Base-by-base conservation (phyloP, 176 grass and related monocot genomes). In the Juncus effusus region DNA sequence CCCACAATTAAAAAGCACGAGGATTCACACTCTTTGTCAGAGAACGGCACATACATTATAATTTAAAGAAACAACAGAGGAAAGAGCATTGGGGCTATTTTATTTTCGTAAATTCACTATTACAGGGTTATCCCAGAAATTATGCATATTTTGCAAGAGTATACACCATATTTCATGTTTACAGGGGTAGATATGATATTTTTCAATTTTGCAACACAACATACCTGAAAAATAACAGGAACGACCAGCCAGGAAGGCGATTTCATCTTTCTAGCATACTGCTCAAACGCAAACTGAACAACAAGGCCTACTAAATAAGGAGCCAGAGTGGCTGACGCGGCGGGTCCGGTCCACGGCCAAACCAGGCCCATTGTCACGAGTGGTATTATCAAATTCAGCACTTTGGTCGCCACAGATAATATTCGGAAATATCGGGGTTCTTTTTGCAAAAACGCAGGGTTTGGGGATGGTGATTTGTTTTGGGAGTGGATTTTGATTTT, bases 301-400 rank as follows among this genome's bases (percentile, higher is more conserved):
- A 99, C 85, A 76, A 93, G 78, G 9, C 94, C 94, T 47, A 93
- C 88, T 15, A 99, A 80, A 84, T 93, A 99, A 76, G 94, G 94
- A 60, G 88, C 80, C 74, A 99, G 85, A 73, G 88, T 93, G 15
- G 94, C 94, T 78, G 88, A 93, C 64, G 94, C 88, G 62, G 94
- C 94, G 58, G 94, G 94, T 13, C 94, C 94, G 50, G 89, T 93
- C 94, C 89, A 99, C 28, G 94, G 94, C 89, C 94, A 99, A 13
- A 99, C 94, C 83, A 99, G 74, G 16, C 89, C 89, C 94, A 99
- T 99, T 63, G 94, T 87, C 62, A 99, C 77, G 75, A 99, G 94
- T 13, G 85, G 89, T 80, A 93, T 87, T 78, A 93, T 93, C 56
- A 99, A 75, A 72, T 81, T 93, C 45, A 93, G 53, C 69, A 81